Evolutionary conservation across 148 eudicot genomes (phyloP), one percentile per base, ranked within the genome.

Genomic region (Gaultheria prostrata): DNA sequence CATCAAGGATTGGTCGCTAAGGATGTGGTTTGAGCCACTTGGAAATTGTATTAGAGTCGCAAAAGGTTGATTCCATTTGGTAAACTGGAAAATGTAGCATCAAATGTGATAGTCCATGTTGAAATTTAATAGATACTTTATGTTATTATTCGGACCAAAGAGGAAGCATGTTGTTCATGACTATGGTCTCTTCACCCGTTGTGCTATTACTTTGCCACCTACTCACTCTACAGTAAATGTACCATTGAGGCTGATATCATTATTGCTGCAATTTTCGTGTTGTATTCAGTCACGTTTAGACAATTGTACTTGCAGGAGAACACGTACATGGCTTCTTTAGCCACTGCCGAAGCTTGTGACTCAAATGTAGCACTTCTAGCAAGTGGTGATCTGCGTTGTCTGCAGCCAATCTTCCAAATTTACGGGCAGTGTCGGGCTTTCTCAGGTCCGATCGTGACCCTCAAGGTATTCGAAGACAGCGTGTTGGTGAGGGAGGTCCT

Each of bases 381-480:
- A 15, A 86, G 43, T 43, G 90, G 90, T 50, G 90, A 88, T 32
- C 69, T 88, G 9, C 88, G 88, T 0, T 76, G 79, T 28, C 87
- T 88, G 61, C 88, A 82, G 12, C 90, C 90, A 20, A 80, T 84
- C 53, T 88, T 88, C 82, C 82, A 88, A 82, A 86, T 84, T 49
- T 88, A 86, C 14, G 90, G 90, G 69, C 86, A 86, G 85, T 26
- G 85, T 26, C 85, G 76, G 39, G 86, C 86, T 6, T 88, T 88
- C 80, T 83, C 90, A 2, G 90, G 90, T 14, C 88, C 86, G 1
- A 70, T 88, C 6, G 86, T 86, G 54, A 88, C 90, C 33, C 86
- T 88, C 32, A 88, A 89, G 82, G 84, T 87, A 61, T 89, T 87
- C 8, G 91, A 89, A 73, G 89, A 89, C 83, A 86, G 88, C 46